A percentile compares a stretch with the other conserved stretches of the same genome.
phyloP scores from a whole-genome alignment of 176 grass and related monocot genomes.

The Oropetium thomaeum region DNA sequence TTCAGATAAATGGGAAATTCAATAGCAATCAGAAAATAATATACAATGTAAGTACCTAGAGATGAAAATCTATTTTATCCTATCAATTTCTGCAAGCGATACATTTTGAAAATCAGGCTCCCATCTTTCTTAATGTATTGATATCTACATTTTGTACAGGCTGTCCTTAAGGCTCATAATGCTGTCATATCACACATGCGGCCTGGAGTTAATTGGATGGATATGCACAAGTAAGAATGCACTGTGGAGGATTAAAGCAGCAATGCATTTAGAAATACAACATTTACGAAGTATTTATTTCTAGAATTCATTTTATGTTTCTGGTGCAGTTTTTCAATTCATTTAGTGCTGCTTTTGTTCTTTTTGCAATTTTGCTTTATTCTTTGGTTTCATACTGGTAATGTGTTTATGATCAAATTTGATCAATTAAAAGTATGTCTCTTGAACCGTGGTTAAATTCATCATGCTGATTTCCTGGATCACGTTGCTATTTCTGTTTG shows the following conservation, averaged over 20 bases:
- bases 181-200: slow-evolving; percentile 71
- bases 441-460: slow-evolving; percentile 10
- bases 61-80: slow-evolving; percentile 2
- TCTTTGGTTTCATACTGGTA: neutral
- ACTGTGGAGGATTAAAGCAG: neutral
- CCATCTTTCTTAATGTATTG: slow-evolving; percentile 14
- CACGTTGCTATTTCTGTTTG: neutral
- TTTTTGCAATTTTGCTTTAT: neutral
- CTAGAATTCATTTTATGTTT: neutral
- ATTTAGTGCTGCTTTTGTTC: neutral
- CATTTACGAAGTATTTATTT: slow-evolving; percentile 17
- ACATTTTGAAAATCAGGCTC: neutral
- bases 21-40: slow-evolving; percentile 57
- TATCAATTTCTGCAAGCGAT: neutral
- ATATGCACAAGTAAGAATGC: slow-evolving; percentile 85
- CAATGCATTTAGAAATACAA: slow-evolving; percentile 4
- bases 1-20: slow-evolving; percentile 96
- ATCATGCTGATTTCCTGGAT: slow-evolving; percentile 13
- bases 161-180: slow-evolving; percentile 93
- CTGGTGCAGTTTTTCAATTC: neutral
- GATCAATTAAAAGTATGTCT: neutral
- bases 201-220: slow-evolving; percentile 76
- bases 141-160: slow-evolving; percentile 38
- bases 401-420: neutral
- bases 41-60: slow-evolving; percentile 75